phyloP scores from a whole-genome alignment of 2,329 filamentous ascomycete species.

The Colletotrichum agaves region DNA sequence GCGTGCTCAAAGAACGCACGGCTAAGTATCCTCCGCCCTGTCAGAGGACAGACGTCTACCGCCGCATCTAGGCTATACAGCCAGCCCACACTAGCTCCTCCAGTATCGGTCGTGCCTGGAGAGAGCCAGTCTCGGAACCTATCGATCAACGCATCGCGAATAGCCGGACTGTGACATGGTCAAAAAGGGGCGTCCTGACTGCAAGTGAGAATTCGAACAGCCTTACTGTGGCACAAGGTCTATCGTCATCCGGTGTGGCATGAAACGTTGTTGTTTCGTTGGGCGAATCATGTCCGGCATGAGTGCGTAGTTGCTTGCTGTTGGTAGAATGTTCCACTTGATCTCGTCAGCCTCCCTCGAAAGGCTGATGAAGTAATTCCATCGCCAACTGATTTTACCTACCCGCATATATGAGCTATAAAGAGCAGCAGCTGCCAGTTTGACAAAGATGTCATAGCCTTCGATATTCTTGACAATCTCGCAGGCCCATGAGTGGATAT shows the following conservation, averaged over 20 bases:
- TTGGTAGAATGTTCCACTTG: conserved; percentile 29
- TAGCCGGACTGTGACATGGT: conserved; percentile 9
- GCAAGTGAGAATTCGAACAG: not conserved
- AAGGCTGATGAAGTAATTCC: no score
- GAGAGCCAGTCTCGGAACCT: conserved; percentile 31
- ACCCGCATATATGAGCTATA: conserved; percentile 19
- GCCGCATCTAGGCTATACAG: conserved; percentile 31
- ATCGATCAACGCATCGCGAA: conserved; percentile 23
- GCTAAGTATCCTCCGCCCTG: conserved; percentile 23
- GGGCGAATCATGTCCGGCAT: conserved; percentile 34
- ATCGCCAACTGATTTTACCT: not conserved
- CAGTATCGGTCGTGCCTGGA: conserved; percentile 24
- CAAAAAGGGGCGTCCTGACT: not conserved
- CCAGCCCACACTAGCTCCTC: conserved; percentile 26
- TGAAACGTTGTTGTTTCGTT: conserved; percentile 13
- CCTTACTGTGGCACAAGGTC: conserved; percentile 29
- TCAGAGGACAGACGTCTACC: conserved; percentile 22
- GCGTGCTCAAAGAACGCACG: conserved; percentile 29
- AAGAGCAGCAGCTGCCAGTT: conserved; percentile 16
- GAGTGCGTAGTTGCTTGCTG: conserved; percentile 22
- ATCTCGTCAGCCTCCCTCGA: not conserved
- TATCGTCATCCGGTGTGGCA: conserved; percentile 30
- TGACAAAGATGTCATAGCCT: conserved; percentile 21
- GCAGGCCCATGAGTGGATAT: conserved; percentile 28
- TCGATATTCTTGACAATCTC: conserved; percentile 25